Conservation (phyloP, 2,329 filamentous ascomycete species). For the Colletotrichum graminicola region DNA sequence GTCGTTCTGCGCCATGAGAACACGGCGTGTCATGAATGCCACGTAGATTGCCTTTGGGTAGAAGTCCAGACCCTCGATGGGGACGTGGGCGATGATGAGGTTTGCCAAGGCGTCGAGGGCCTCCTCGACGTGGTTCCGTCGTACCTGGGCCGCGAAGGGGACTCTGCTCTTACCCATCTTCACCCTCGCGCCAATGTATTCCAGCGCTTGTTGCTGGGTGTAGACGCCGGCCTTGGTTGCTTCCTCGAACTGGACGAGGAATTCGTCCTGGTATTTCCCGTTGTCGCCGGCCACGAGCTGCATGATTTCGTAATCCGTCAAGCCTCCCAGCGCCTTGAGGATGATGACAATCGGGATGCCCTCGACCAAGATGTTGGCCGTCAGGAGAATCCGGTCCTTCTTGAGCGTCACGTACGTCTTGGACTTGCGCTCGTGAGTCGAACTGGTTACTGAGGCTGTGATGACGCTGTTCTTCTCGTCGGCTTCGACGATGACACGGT, state of each 20-base stretch:
- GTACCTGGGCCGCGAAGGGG: conserved; percentile 61
- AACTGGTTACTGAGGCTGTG: conserved; percentile 96
- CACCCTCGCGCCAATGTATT: conserved; percentile 88
- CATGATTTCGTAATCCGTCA: conserved; percentile 95
- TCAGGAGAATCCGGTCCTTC: conserved; percentile 89
- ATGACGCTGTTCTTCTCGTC: conserved; percentile 93
- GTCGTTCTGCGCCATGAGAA: conserved; percentile 93
- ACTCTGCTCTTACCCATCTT: conserved; percentile 81
- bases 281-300: conserved; percentile 91
- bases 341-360: conserved; percentile 95
- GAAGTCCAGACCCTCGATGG: conserved; percentile 92
- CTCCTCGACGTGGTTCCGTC: conserved; percentile 88
- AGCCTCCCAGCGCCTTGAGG: conserved; percentile 91
- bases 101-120: conserved; percentile 92
- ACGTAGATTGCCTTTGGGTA: conserved; percentile 97
- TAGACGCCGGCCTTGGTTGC: conserved; percentile 85
- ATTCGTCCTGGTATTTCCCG: conserved; percentile 91
- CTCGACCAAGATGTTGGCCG: conserved; percentile 93
- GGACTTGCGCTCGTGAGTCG: conserved; percentile 96
- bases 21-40: conserved; percentile 96
- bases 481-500: conserved; percentile 96
- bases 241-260: conserved; percentile 95
- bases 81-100: conserved; percentile 94
- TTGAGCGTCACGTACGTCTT: conserved; percentile 97
- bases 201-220: conserved; percentile 94